These are phyloP conservation scores for Tetrahymena borealis DNA, from an alignment of 73 alveolate genomes.

Conservation along the genomic window DNA sequence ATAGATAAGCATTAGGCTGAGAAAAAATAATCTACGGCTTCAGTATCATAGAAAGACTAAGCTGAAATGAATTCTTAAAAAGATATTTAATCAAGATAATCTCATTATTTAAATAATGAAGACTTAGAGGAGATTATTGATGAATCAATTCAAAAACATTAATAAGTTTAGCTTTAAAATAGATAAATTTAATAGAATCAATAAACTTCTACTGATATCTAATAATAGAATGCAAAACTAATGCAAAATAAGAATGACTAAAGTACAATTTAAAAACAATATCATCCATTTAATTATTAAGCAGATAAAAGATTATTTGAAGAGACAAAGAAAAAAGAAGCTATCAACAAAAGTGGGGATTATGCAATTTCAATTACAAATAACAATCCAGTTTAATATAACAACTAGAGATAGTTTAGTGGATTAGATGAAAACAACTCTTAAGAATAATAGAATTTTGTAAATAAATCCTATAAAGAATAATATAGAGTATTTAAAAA, in stretches of 20 bases:
- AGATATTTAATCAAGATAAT: background rate
- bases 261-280: too few relatives aligned
- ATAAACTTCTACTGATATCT: too few relatives aligned
- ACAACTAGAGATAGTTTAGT: too few relatives aligned
- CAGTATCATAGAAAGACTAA: background rate
- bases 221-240: too few relatives aligned
- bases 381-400: too few relatives aligned
- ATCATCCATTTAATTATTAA: too few relatives aligned
- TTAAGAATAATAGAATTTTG: too few relatives aligned
- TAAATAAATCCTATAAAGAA: background rate
- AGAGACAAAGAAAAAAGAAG: background rate
- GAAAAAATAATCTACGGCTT: background rate
- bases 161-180: background rate
- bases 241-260: too few relatives aligned
- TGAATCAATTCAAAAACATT: background rate
- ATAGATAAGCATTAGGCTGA: background rate
- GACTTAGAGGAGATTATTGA: background rate
- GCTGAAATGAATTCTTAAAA: background rate
- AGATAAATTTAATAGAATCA: too few relatives aligned
- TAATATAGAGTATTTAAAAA: background rate
- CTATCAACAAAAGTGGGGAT: background rate
- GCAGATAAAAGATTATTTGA: background rate
- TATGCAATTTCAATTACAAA: background rate
- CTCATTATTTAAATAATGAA: background rate
- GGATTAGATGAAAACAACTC: too few relatives aligned